Evolutionary conservation across 1,284 basidiomycete genomes (phyloP), one percentile per base, ranked within the genome.

Genomic region (Xanthoconium separans): DNA sequence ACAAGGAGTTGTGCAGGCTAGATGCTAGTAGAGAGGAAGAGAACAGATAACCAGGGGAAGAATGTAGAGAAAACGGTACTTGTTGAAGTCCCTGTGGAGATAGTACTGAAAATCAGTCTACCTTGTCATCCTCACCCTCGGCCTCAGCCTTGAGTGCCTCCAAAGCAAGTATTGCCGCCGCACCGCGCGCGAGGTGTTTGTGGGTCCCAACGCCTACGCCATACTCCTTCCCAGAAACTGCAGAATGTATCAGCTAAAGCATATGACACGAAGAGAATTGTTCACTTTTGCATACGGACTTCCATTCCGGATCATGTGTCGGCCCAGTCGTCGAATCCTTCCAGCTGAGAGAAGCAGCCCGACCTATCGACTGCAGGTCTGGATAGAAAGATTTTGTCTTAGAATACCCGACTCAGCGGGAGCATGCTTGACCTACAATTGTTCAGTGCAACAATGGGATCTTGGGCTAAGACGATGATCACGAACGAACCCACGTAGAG

Each of bases 211-310:
- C 13, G 40, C 66, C 66, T 15, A 48, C 47, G 4, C 68, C 69
- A 49, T 71, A 71, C 10, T 61, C 64, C 30, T 56, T 58, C 2
- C 69, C 64, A 15, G 70, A 64, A 30, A 69, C 66, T 69, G 40
- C 31, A 50, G 12, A 31, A 50, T 44, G 1, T 31, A 54, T 70
- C 12, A 71, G 56, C 47, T 10, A 44, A 46, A 48, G 33, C 47
- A 43, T 51, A 37, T 36, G 47, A 39, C 54, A 55, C 8, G 34
- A 37, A 54, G 15, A 56, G 31, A 53, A 41, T 45, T 22, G 58
- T 70, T 64, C 62, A 85, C 85, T 77, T 74, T 82, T 86, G 66
- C 83, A 87, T 5, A 76, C 58, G 4, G 71, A 77, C 4, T 73
- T 83, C 85, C 85, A 88, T 39, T 68, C 63, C 4, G 77, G 79